Conservation (phyloP, 164 flowering plant species). For the Taxillus chinensis region DNA sequence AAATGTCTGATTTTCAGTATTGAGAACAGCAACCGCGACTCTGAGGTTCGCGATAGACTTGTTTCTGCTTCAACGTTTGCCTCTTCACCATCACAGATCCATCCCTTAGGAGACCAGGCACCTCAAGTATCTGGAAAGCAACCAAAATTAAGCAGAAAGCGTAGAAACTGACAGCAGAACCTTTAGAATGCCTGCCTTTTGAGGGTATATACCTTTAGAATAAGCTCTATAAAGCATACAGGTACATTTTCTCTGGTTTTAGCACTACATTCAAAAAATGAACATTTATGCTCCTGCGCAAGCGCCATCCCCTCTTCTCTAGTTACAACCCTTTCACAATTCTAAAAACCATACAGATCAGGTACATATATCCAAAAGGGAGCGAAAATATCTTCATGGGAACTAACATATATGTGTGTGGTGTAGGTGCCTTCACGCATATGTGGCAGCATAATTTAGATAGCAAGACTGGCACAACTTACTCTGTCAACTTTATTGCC, state of each 20-base stretch:
- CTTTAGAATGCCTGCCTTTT: no score
- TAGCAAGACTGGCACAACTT: slow-evolving; percentile 13
- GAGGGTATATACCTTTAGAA: slow-evolving; percentile 41
- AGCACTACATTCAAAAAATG: slow-evolving; percentile 83
- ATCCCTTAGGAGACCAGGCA: slow-evolving; percentile 60
- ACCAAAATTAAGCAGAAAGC: slow-evolving; percentile 1
- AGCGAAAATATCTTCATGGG: no score
- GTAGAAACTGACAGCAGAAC: neutral
- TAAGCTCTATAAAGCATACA: slow-evolving; percentile 68
- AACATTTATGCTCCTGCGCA: slow-evolving; percentile 52
- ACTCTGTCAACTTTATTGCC: slow-evolving; percentile 94
- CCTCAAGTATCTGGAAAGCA: slow-evolving; percentile 55
- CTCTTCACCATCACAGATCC: slow-evolving; percentile 60
- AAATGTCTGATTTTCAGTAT: no score
- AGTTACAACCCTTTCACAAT: slow-evolving; percentile 61
- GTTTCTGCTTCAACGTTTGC: slow-evolving; percentile 44
- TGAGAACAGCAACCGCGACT: slow-evolving; percentile 46
- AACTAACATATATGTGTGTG: no score
- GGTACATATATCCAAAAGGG: neutral
- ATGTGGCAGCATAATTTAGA: neutral
- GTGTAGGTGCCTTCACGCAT: no score
- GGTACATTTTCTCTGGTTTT: slow-evolving; percentile 66
- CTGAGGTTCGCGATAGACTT: slow-evolving; percentile 18
- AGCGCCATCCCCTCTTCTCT: slow-evolving; percentile 78
- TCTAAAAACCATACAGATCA: slow-evolving; percentile 29